Evolutionary conservation across 345 rosid species (phyloP).

Genomic region (Erodium maritimum): DNA sequence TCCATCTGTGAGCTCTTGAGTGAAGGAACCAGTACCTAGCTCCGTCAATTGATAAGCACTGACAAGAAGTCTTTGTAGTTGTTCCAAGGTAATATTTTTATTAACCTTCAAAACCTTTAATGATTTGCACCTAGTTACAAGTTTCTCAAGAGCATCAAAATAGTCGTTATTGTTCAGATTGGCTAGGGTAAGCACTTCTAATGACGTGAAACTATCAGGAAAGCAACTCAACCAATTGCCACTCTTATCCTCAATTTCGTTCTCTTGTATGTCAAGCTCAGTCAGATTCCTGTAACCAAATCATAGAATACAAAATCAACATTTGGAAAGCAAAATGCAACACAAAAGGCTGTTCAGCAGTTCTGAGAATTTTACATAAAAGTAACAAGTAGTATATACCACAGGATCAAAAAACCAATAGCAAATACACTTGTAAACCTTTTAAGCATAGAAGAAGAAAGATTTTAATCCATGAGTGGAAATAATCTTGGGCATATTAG

Average conservation of each 20-base stretch:
- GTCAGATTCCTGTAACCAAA: conserved; percentile 43
- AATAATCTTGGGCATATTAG: not conserved
- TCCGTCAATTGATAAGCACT: conserved; percentile 38
- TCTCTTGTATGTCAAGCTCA: conserved; percentile 59
- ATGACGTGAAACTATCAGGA: conserved; percentile 40
- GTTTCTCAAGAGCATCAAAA: conserved; percentile 50
- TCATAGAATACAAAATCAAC: conserved; percentile 4
- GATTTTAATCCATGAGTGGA: not conserved
- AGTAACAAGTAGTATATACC: not conserved
- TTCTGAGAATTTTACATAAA: not conserved
- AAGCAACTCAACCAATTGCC: conserved; percentile 57
- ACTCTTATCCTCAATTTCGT: conserved; percentile 42
- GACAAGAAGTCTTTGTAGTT: conserved; percentile 39
- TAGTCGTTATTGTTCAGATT: conserved; percentile 34
- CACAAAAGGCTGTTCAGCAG: not conserved
- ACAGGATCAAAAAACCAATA: not conserved
- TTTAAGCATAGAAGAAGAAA: too few relatives aligned
- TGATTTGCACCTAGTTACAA: conserved; percentile 43
- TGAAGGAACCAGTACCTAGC: conserved; percentile 57
- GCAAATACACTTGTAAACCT: not conserved
- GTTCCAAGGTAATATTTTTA: conserved; percentile 32
- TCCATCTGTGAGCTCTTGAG: conserved; percentile 24
- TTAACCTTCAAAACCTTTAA: conserved; percentile 48
- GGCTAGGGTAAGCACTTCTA: conserved; percentile 52
- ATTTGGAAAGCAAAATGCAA: not conserved